Evolutionary conservation across 2,329 filamentous ascomycete genomes (phyloP).

Genomic region (Diaporthe aspalathi): DNA sequence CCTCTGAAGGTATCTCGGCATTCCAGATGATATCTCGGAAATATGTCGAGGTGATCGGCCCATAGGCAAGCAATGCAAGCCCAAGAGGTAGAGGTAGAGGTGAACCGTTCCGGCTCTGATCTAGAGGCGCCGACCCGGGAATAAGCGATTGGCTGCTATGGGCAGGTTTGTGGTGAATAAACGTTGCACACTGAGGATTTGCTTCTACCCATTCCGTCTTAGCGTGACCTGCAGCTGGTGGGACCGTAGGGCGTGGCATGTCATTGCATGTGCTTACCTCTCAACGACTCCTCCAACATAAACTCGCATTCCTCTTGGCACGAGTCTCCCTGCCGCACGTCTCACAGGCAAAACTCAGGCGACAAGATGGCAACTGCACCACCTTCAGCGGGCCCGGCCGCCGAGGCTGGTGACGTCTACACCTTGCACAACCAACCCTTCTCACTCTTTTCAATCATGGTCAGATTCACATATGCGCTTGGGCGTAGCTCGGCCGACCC

Average conservation of each 20-base stretch:
- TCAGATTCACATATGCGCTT: background rate
- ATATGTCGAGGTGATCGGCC: no score
- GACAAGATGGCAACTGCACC: background rate
- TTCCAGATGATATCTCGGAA: no score
- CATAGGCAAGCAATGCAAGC: no score
- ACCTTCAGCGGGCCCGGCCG: background rate
- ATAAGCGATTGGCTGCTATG: no score
- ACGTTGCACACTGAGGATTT: no score
- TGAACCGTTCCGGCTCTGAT: no score
- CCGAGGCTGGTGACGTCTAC: background rate
- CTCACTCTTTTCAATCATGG: slow-evolving; percentile 13
- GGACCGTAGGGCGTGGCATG: slow-evolving; percentile 5
- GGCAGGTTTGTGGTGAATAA: no score
- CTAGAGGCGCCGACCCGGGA: no score
- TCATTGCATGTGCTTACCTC: background rate
- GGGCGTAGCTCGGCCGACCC: background rate
- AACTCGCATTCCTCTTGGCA: background rate
- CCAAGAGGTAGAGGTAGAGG: no score
- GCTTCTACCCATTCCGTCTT: background rate
- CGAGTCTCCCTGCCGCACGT: background rate
- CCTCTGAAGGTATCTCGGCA: no score
- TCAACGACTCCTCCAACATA: background rate
- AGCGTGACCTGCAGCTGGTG: background rate
- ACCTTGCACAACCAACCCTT: slow-evolving; percentile 1
- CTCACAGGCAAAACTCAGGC: background rate